Evolutionary conservation across 306 rosid species (phyloP).

Genomic region (Trichosanthes cucumerina): DNA sequence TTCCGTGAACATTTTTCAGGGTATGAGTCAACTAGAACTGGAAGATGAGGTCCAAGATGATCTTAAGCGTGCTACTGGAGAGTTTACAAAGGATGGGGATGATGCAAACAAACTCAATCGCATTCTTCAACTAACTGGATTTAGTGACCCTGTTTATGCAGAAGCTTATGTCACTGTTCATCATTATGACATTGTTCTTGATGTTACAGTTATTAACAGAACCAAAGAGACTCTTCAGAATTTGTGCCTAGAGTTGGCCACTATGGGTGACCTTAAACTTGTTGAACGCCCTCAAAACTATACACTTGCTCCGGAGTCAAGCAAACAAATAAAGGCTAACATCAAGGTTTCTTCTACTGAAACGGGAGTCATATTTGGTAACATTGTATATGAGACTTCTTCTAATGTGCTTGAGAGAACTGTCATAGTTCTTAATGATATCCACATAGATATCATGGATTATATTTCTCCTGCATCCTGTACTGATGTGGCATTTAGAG

Average conservation of each 20-base stretch:
- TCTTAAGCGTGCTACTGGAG: conserved; percentile 99
- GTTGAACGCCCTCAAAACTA: conserved; percentile 98
- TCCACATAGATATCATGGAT: conserved; percentile 99
- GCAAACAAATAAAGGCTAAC: conserved; percentile 93
- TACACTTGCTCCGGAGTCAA: conserved; percentile 92
- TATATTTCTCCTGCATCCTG: conserved; percentile 97
- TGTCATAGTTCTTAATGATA: conserved; percentile 92
- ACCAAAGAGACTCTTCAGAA: conserved; percentile 96
- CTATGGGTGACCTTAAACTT: conserved; percentile 98
- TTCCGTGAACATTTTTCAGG: conserved; percentile 34
- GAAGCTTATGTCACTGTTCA: conserved; percentile 97
- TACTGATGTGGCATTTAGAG: conserved; percentile 82
- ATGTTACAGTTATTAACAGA: conserved; percentile 93
- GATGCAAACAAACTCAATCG: conserved; percentile 92
- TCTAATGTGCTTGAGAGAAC: conserved; percentile 87
- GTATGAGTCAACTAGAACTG: conserved; percentile 98
- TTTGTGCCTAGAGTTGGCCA: conserved; percentile 96
- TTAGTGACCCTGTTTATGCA: conserved; percentile 98
- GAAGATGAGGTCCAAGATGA: conserved; percentile 99
- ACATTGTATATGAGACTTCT: conserved; percentile 89
- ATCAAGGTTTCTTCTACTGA: conserved; percentile 98
- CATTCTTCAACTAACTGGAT: conserved; percentile 98
- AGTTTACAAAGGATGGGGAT: conserved; percentile 78
- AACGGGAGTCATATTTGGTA: conserved; percentile 93
- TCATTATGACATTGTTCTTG: conserved; percentile 93